Conservation (phyloP, 345 rosid species). For the Camelina sativa region DNA sequence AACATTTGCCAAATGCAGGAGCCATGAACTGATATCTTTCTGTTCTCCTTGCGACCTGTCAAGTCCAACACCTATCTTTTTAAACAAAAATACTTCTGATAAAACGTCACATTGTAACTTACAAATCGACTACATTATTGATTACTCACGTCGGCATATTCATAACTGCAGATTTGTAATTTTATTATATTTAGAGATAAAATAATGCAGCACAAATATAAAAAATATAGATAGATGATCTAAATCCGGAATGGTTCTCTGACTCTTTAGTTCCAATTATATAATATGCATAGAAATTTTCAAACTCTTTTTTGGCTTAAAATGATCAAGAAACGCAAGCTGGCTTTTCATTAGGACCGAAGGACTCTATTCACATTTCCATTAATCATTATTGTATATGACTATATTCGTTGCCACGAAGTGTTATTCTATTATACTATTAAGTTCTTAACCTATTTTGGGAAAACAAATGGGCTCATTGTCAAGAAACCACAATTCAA, state of each 20-base stretch:
- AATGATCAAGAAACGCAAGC: slow-evolving; percentile 23
- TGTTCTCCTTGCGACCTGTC: slow-evolving; percentile 27
- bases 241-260: slow-evolving; percentile 30
- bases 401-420: not conserved
- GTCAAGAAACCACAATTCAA: not conserved
- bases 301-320: slow-evolving; percentile 21
- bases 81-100: not conserved
- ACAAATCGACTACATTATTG: slow-evolving; percentile 31
- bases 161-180: not conserved
- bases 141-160: slow-evolving; percentile 18
- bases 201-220: slow-evolving; percentile 22
- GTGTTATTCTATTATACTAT: not conserved
- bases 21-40: slow-evolving; percentile 32
- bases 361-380: not conserved
- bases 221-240: slow-evolving; percentile 14
- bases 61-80: not conserved
- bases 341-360: slow-evolving; percentile 38
- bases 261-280: slow-evolving; percentile 5
- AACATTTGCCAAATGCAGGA: slow-evolving; percentile 42
- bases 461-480: slow-evolving; percentile 15
- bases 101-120: not conserved
- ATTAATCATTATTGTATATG: not conserved
- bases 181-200: not conserved
- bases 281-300: not conserved
- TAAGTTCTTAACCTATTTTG: slow-evolving; percentile 8